Evolutionary conservation across 345 rosid species (phyloP), one percentile per base, ranked within the genome.

Genomic region (Murraya koenigii): DNA sequence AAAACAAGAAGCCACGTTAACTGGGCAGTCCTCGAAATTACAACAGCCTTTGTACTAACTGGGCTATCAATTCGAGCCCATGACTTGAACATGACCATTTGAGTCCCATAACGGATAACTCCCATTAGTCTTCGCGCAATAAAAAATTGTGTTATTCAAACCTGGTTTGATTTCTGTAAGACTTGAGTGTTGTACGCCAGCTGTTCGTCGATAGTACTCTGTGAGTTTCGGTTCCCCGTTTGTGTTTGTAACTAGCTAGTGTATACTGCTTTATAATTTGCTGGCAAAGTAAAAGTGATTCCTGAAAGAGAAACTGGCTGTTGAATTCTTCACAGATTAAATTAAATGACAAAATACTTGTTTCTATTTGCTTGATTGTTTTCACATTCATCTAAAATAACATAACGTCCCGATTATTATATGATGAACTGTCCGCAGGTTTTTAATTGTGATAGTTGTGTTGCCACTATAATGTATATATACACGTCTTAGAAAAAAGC

Each of bases 141-240:
- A 0, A 17, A 38, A 38, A 52, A 5, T 52, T 52, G 56, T 5
- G 56, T 19, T 17, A 52, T 52, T 17, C 56, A 52, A 52, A 52
- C 56, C 22, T 52, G 22, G 20, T 49, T 49, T 15, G 5, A 14
- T 49, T 15, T 52, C 56, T 17, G 0, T 52, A 5, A 5, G 56
- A 52, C 22, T 0, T 17, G 22, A 3, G 52, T 13, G 8, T 73
- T 14, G 76, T 22, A 5, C 73, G 30, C 56, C 28, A 77, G 32
- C 33, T 72, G 78, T 77, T 81, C 65, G 84, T 66, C n/a, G 25
- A 66, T 58, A 67, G 69, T 69, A 75, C 79, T 33, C 70, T 17
- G 15, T 33, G 54, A 80, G 66, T 17, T 59, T 58, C 28, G 30
- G 26, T 30, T 8, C 19, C 32, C 7, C 17, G 7, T 52, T 52